Evolutionary conservation across 768 basidiomycete species (phyloP), one percentile per base, ranked within the genome.

Genomic region (Lactifluus hygrophoroides): DNA sequence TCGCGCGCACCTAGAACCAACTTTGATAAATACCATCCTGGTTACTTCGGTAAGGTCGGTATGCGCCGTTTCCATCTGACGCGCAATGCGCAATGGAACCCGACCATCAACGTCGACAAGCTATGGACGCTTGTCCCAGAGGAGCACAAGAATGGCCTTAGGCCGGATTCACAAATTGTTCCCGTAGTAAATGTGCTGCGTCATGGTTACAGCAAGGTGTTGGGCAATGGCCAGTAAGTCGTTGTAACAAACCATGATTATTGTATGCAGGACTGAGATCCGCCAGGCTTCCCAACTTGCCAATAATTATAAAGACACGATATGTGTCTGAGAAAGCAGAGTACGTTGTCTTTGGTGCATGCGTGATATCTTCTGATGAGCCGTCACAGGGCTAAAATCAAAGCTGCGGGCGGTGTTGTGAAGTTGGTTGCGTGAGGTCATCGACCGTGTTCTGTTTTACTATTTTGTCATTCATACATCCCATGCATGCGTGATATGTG

Each of bases 41-140:
- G 94, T 90, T 97, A 97, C 92, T 98, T 95, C 74, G 94, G 94
- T 81, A 97, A 97, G 79, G 92, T 95, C 73, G 96, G 96, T 91
- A 99, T 99, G 95, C 86, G 96, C 72, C 86, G 87, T 75, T 99
- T 88, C 90, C 96, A 99, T 74, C 76, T 93, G 63, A 93, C 90
- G 56, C 86, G 86, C 75, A 96, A 96, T 75, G 74, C 80, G 66
- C 80, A 84, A 75, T 96, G 92, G 94, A 83, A 88, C 63, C 94
- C 95, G 19, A 88, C 87, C 72, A 90, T 99, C 86, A 99, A 99
- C 79, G 85, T 98, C 73, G 96, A 98, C 83, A 94, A 94, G 78
- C 81, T 95, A 53, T 92, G 92, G 92, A 80, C 83, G 63, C 86
- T 96, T 69, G 87, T 96, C 28, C 90, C 93, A 37, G 83, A 76